Evolutionary conservation across 1,284 basidiomycete genomes (phyloP).

Genomic region (Sphagnurus paluster): DNA sequence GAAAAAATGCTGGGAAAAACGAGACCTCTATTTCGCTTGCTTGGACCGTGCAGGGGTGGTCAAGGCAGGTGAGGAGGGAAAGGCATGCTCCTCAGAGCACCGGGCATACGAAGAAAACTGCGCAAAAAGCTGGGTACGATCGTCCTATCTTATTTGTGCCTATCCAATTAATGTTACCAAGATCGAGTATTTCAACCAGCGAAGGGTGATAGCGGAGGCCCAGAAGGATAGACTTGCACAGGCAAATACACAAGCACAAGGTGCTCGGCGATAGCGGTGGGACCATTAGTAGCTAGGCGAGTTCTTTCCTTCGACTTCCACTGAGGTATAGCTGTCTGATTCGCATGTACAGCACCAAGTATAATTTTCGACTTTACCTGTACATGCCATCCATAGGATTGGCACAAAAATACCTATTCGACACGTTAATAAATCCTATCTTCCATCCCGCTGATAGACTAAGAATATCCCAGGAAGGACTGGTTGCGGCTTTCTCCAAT

Average conservation of each 20-base stretch:
- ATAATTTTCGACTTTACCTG: background rate
- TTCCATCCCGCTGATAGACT: background rate
- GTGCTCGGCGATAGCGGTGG: constrained; percentile 33
- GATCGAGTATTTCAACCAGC: constrained; percentile 86
- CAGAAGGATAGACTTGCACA: constrained; percentile 68
- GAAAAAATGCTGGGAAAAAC: constrained; percentile 72
- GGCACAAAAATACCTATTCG: background rate
- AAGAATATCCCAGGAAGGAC: background rate
- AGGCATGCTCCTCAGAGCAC: constrained; percentile 52
- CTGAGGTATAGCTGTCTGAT: constrained; percentile 6
- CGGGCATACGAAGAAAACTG: constrained; percentile 63
- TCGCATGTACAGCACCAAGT: background rate
- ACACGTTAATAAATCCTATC: constrained; percentile 1
- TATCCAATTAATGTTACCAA: constrained; percentile 29
- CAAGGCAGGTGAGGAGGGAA: constrained; percentile 68
- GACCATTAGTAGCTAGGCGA: constrained; percentile 6
- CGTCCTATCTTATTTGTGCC: constrained; percentile 1
- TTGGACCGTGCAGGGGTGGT: constrained; percentile 64
- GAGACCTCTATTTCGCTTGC: constrained; percentile 78
- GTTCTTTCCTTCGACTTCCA: constrained; percentile 9
- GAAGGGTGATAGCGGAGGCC: constrained; percentile 70
- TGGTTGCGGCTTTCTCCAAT: no score
- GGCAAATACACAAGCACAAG: constrained; percentile 49
- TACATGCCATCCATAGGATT: background rate
- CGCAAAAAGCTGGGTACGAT: constrained; percentile 80